Base-by-base conservation (phyloP, 2,329 filamentous ascomycete genomes). In the Teratosphaeria gauchensis region DNA sequence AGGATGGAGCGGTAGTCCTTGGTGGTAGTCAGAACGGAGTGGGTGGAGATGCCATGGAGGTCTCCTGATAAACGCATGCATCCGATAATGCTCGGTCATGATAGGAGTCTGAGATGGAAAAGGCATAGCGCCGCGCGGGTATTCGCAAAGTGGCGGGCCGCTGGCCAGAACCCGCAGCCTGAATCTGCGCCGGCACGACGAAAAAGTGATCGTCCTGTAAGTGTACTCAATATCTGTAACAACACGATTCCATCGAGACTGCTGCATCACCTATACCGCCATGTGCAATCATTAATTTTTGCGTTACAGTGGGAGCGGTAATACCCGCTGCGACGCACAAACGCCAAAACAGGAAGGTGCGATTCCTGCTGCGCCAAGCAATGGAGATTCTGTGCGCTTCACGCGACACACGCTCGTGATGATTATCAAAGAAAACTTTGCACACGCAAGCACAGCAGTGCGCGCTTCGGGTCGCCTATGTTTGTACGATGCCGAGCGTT, bases 1-100 rank as follows among this genome's bases (percentile, higher is more conserved):
- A 96, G 62, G 84, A 88, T 62, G 94, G 94, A 30, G 79, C 78
- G 28, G 92, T 96, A 31, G 88, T 86, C 61, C 85, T 97, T 68
- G 65, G 64, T 31, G 71, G 75, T 1, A 69, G 72, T 57, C 69
- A 73, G 3, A 80, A 83, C 67, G 85, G 82, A 42, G 60, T 60
- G 32, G 59, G 59, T 28, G 71, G 70, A 33, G 86, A 89, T 73
- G 83, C 82, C 1, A 89, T 89, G 86, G 86, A 89, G 65, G 78
- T 85, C 53, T 85, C 84, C 58, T 85, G 30, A 59, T 35, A 21
- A 5, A 21, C 42, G 19, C 5, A 8, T 16, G 19, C 28, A 56
- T 32, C 12, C 12, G 19, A 3, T 31, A 3, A 33, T n/a, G 30
- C 33, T 19, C 11, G 21, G n/a, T 12, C 14, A 35, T 19, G 53